Evolutionary conservation across 139 green algal species (phyloP), one percentile per base, ranked within the genome.

Genomic region (Picochlorum sp.): DNA sequence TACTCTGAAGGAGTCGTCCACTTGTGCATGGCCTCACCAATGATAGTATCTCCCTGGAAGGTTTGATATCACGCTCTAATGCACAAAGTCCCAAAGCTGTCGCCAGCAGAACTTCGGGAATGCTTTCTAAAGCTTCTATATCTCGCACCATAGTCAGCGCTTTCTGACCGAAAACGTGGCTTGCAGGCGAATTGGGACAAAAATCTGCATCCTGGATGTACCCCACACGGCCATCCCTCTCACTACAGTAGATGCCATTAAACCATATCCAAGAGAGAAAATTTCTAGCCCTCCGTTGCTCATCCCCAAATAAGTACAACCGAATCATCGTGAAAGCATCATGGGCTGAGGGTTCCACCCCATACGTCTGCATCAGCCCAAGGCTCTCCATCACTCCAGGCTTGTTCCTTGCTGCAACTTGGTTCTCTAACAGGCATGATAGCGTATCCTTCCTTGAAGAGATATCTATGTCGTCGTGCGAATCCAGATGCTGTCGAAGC

Each of bases 181-280:
- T 52, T 24, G 47, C 47, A 52, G 16, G 15, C 1, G 16, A n/a
- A 52, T 52, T 21, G 18, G 18, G 16, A n/a, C 10, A 16, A 52
- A 24, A n/a, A 52, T 52, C 47, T 23, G 18, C 18, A 20, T 52
- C 47, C 47, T 52, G 47, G 18, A 52, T 23, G 18, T 21, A 52
- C 47, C 16, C 18, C 8, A 52, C 47, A 4, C 11, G 6, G n/a
- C 47, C 45, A 51, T 51, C 45, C 16, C 16, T 20, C 6, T 20
- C 18, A 6, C 5, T 21, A 5, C 0, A 54, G n/a, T 54, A 54
- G 6, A 54, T 21, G 15, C n/a, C n/a, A 21, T 54, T 54, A 54
- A 54, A 54, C 47, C 47, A 54, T 21, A 54, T 24, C 47, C 47
- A 54, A 21, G 47, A 54, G 11, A 54, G 16, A 21, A 54, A 54